Percentiles rank a stretch among this genome's conserved stretches.
Evolutionary conservation across 805 yeast genomes (phyloP).

Genomic region (Teunomyces tritomae): DNA sequence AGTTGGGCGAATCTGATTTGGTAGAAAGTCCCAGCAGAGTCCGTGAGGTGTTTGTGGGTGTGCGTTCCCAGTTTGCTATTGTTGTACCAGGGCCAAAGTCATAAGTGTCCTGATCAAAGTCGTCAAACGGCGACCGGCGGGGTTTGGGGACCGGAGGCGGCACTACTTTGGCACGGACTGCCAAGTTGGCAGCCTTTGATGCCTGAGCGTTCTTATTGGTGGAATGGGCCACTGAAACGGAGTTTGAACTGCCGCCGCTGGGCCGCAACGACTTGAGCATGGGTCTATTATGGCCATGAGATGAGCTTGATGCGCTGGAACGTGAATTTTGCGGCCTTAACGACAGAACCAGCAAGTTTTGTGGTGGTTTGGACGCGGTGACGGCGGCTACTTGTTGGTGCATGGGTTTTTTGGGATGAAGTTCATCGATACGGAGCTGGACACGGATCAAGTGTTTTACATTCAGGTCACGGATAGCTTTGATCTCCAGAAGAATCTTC

Average conservation of each 20-base stretch:
- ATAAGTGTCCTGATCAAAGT: conserved; percentile 36
- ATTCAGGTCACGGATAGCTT: conserved; percentile 40
- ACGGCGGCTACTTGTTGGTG: neutral
- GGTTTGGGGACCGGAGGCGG: neutral
- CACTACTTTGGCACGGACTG: conserved; percentile 15
- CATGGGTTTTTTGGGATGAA: conserved; percentile 19
- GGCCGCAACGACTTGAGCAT: conserved; percentile 35
- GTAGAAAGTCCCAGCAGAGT: conserved; percentile 7
- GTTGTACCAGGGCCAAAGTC: neutral
- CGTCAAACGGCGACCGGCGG: conserved; percentile 23
- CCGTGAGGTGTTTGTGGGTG: conserved; percentile 1
- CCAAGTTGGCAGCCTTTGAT: conserved; percentile 33
- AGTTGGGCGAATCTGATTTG: conserved; percentile 37
- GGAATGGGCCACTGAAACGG: neutral
- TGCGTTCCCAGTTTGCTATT: conserved; percentile 7
- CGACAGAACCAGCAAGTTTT: conserved; percentile 17
- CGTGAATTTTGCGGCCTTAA: conserved; percentile 7
- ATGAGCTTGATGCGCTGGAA: neutral
- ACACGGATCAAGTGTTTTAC: conserved; percentile 41
- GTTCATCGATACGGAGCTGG: conserved; percentile 40
- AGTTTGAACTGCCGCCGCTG: conserved; percentile 1
- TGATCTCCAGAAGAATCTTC: conserved; percentile 28
- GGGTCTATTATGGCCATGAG: conserved; percentile 12
- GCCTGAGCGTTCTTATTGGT: conserved; percentile 16
- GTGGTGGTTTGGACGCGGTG: neutral